Evolutionary conservation across 2,329 filamentous ascomycete genomes (phyloP), one percentile per base, ranked within the genome.

Genomic region (Ophiostoma sp.): DNA sequence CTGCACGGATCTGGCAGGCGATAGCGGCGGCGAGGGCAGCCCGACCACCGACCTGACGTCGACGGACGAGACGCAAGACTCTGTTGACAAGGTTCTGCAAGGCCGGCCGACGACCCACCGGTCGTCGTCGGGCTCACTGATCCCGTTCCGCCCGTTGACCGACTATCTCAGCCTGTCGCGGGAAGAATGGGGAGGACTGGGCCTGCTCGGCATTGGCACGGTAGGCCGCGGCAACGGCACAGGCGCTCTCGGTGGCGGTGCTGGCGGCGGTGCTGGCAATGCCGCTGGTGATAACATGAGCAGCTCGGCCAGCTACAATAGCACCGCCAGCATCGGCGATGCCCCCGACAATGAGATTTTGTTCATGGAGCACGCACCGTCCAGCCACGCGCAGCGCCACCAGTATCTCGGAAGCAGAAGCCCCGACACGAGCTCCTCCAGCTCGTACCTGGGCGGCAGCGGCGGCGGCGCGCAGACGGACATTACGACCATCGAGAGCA

Each of bases 1-100:
- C 76, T 95, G 88, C 76, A 93, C 88, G 1, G 92, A 96, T 75
- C 78, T 95, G 3, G 91, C 88, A 16, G 88, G 89, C 1, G 89
- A 93, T 73, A 70, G 67, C 62, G 49, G 68, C 1, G 82, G 81
- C 1, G 81, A 83, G 36, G 70, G 77, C 1, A 83, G 81, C 0
- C 81, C 82, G 1, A 75, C 81, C 2, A 82, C 83, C 1, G 80
- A 84, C 69, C 77, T 83, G 76, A 78, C 80, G 4, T 81, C 81
- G n/a, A 79, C 79, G 9, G 79, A 78, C 1, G 78, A 79, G 67
- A 78, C 78, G 49, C 73, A 76, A 38, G 69, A 75, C 40, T 69
- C 75, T 1, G 45, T 5, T 69, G 75, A 45, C 67, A 66, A 67
- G 27, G 36, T 62, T 1, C 41, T 68, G 41, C 69, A 68, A 12